These are phyloP conservation scores for Russula vinacea DNA, from an alignment of 768 basidiomycete species.

Conservation along the genomic window DNA sequence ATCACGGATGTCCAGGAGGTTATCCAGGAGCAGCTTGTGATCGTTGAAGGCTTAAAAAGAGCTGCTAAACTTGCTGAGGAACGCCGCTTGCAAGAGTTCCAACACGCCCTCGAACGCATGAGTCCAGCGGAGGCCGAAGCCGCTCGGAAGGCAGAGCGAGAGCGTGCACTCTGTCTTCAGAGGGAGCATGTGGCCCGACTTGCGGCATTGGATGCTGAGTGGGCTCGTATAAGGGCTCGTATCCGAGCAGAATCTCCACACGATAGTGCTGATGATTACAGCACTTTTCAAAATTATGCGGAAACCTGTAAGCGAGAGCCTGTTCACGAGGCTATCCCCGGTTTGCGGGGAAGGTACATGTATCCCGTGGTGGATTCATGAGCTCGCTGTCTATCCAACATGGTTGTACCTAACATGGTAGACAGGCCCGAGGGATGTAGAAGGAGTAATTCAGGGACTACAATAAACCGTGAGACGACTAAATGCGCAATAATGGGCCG, in stretches of 20 bases:
- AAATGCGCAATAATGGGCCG: not conserved
- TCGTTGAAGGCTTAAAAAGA: not conserved
- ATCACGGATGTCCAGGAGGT: not conserved
- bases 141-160: not conserved
- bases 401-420: too few relatives aligned
- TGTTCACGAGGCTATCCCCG: too few relatives aligned
- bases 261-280: too few relatives aligned
- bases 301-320: too few relatives aligned
- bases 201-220: not conserved
- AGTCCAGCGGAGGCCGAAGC: constrained; percentile 1
- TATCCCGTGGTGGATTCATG: too few relatives aligned
- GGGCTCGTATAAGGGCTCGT: not conserved
- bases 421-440: too few relatives aligned
- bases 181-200: not conserved
- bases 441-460: too few relatives aligned
- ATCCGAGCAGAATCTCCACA: not conserved
- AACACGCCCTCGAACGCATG: constrained; percentile 1
- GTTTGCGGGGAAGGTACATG: too few relatives aligned
- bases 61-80: not conserved
- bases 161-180: not conserved
- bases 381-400: too few relatives aligned
- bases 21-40: not conserved
- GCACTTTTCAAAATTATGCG: too few relatives aligned
- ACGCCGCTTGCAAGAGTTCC: constrained; percentile 3
- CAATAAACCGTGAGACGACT: not conserved